phyloP scores from a whole-genome alignment of 805 yeast species.

The Pichia nakasei region DNA sequence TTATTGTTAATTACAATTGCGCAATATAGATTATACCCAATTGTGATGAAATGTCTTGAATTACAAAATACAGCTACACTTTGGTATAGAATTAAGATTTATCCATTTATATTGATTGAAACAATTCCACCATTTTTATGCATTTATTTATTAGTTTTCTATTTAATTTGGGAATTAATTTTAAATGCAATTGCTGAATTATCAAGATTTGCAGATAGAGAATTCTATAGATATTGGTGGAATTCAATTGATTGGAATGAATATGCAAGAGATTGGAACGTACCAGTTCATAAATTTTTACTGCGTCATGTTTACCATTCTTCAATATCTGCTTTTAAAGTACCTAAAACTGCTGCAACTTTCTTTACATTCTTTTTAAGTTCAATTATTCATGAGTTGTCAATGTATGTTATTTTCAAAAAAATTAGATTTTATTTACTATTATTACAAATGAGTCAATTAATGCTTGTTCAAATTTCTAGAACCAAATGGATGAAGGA shows the following conservation, averaged over 20 bases:
- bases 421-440: slow-evolving; percentile 75
- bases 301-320: slow-evolving; percentile 92
- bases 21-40: slow-evolving; percentile 71
- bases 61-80: slow-evolving; percentile 41
- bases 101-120: slow-evolving; percentile 57
- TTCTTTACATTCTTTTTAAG: slow-evolving; percentile 72
- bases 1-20: slow-evolving; percentile 63
- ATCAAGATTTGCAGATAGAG: slow-evolving; percentile 79
- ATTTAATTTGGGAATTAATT: slow-evolving; percentile 92
- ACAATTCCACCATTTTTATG: slow-evolving; percentile 72
- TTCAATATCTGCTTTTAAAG: slow-evolving; percentile 64
- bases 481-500: slow-evolving; percentile 49
- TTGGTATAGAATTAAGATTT: slow-evolving; percentile 33
- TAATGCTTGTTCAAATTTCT: slow-evolving; percentile 66
- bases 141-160: slow-evolving; percentile 71
- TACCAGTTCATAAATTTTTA: slow-evolving; percentile 84
- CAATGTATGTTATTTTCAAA: slow-evolving; percentile 82
- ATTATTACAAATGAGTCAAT: slow-evolving; percentile 75
- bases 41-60: slow-evolving; percentile 50
- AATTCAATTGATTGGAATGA: slow-evolving; percentile 89
- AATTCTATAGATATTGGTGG: slow-evolving; percentile 98
- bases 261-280: slow-evolving; percentile 89
- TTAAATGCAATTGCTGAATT: slow-evolving; percentile 85
- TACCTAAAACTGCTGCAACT: slow-evolving; percentile 63
- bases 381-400: slow-evolving; percentile 79